Evolutionary conservation across 208 protist genomes (phyloP), one percentile per base, ranked within the genome.

Genomic region (Herpetomonas samuelpessoai): DNA sequence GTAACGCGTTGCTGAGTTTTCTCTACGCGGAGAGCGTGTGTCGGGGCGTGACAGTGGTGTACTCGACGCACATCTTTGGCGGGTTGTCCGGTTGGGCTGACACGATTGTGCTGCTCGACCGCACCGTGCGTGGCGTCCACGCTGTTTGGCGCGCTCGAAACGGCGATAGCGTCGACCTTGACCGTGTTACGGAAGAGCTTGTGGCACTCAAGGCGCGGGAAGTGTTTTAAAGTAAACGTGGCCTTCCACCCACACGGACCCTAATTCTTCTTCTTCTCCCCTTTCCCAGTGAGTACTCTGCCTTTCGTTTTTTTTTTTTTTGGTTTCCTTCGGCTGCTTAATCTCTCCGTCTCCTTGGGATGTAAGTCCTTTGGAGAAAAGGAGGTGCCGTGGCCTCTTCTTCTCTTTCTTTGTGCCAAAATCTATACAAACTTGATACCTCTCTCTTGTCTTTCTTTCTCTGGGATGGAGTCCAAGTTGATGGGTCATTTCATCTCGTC

Each of bases 21-120:
- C 57, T 97, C 27, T 83, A 84, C 62, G 65, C 78, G 53, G 90
- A 97, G 57, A 92, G 81, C 67, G 75, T 80, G 56, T 57, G 68
- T 9, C 79, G 79, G 21, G 88, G 85, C 4, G 91, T 94, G 45
- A 95, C 88, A 1, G 74, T 96, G 27, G 60, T 97, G 26, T 97
- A 97, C 76, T 72, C 86, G 44, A 97, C 91, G 30, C 91, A 97
- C 67, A 97, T 97, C 63, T 97, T 97, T 66, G 87, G 90, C 38
- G 93, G 90, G 0, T 53, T 97, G 10, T 76, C 93, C 28, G 79
- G 77, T 22, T 97, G 93, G 93, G 81, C 86, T 22, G 73, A 76
- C 19, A 62, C 53, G 1, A 50, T 83, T 6, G 69, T 96, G 30
- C 39, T 96, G 16, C 69, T 95, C n/a, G 83, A 93, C 57, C 77